phyloP scores from a whole-genome alignment of 116 monocot species.

The Trichopus zeylanicus region DNA sequence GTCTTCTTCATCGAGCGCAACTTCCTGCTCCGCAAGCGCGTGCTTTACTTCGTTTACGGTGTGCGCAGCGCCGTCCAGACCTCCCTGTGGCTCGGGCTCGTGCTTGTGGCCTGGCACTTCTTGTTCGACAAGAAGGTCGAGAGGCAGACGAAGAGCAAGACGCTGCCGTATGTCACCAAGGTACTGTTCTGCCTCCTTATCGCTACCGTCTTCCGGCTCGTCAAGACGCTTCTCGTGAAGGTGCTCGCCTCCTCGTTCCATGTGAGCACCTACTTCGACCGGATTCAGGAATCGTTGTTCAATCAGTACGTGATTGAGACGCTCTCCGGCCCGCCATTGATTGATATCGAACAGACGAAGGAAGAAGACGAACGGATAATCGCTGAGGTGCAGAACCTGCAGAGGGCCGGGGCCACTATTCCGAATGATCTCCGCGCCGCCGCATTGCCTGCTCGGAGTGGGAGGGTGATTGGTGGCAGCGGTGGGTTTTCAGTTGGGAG shows the following conservation, averaged over 20 bases:
- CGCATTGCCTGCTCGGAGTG: slow-evolving; percentile 17
- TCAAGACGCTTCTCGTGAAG: slow-evolving; percentile 81
- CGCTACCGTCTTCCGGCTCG: slow-evolving; percentile 45
- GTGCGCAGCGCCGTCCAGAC: slow-evolving; percentile 60
- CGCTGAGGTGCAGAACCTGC: slow-evolving; percentile 55
- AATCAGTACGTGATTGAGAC: slow-evolving; percentile 90
- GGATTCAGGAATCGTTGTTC: slow-evolving; percentile 87
- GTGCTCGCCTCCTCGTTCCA: too few relatives aligned
- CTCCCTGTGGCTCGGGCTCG: slow-evolving; percentile 72
- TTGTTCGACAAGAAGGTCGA: slow-evolving; percentile 55
- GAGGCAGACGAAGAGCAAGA: slow-evolving; percentile 25
- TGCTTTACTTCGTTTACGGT: slow-evolving; percentile 90
- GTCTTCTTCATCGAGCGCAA: slow-evolving; percentile 74
- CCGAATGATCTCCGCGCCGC: slow-evolving; percentile 38
- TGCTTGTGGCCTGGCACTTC: slow-evolving; percentile 54
- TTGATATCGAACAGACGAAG: slow-evolving; percentile 31
- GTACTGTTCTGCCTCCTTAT: slow-evolving; percentile 54
- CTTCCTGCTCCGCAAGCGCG: slow-evolving; percentile 56
- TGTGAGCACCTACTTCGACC: slow-evolving; percentile 90
- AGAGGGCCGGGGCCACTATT: slow-evolving; percentile 61
- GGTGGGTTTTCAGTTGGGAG: background rate
- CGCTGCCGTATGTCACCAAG: slow-evolving; percentile 45
- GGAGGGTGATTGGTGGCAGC: slow-evolving; percentile 6
- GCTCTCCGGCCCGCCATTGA: slow-evolving; percentile 71
- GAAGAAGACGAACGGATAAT: slow-evolving; percentile 54